Evolutionary conservation across 345 rosid genomes (phyloP).

Genomic region (Rubroshorea leprosula): DNA sequence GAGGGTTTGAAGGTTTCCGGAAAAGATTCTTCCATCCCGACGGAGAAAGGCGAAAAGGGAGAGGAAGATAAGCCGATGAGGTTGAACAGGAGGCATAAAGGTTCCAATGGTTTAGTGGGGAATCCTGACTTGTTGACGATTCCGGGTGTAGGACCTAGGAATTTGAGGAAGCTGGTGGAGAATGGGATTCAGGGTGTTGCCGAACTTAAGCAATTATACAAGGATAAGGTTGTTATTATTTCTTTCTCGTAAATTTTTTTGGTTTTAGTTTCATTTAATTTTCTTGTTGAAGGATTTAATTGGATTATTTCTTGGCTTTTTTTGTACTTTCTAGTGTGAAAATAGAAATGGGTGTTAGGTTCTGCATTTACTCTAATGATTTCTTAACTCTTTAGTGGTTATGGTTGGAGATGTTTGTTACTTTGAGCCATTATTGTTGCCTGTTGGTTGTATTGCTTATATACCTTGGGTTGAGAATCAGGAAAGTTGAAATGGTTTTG

Average conservation of each 20-base stretch:
- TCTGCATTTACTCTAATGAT: not conserved
- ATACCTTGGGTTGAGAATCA: too few species aligned
- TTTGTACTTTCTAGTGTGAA: not conserved
- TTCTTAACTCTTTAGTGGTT: too few species aligned
- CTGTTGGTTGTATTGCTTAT: too few species aligned
- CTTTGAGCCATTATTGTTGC: too few species aligned
- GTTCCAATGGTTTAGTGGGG: constrained; percentile 25
- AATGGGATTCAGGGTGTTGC: constrained; percentile 83
- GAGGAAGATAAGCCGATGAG: constrained; percentile 36
- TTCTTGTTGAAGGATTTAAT: not conserved
- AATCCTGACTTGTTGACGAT: constrained; percentile 81
- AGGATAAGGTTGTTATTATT: constrained; percentile 61
- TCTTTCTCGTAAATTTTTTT: not conserved
- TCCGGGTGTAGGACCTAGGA: constrained; percentile 93
- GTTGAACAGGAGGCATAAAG: constrained; percentile 49
- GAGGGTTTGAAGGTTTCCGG: constrained; percentile 16
- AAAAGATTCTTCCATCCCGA: constrained; percentile 2
- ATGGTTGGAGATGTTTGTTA: too few species aligned
- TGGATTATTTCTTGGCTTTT: too few species aligned
- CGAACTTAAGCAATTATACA: constrained; percentile 85
- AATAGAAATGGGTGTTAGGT: not conserved
- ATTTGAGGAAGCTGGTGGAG: constrained; percentile 80
- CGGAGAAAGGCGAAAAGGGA: constrained; percentile 13
- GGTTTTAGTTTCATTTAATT: too few species aligned
- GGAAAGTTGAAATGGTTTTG: too few species aligned